Evolutionary conservation across 495 filamentous ascomycete genomes (phyloP).

Genomic region (Xylaria grammica): DNA sequence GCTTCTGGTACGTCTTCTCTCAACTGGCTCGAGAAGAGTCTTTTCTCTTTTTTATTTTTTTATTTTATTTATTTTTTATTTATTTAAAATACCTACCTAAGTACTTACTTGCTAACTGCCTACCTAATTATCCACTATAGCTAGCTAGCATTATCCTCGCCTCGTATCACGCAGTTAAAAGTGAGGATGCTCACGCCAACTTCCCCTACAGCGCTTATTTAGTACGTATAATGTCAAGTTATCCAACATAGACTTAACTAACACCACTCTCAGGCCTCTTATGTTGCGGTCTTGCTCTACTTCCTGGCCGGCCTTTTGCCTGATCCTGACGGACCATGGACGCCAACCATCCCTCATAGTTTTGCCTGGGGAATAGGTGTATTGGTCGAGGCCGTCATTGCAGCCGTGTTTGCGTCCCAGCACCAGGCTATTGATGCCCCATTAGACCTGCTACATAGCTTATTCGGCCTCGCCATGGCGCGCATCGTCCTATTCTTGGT

Average conservation of each 20-base stretch:
- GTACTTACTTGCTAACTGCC: no score
- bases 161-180: conserved; percentile 29
- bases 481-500: conserved; percentile 33
- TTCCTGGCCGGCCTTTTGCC: conserved; percentile 41
- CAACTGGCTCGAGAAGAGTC: neutral
- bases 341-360: conserved; percentile 33
- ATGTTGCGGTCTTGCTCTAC: conserved; percentile 35
- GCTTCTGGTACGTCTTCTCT: conserved; percentile 29
- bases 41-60: no score
- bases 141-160: conserved; percentile 34
- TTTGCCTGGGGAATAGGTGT: conserved; percentile 35
- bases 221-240: conserved; percentile 17
- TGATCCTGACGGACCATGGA: conserved; percentile 43
- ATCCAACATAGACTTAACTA: neutral
- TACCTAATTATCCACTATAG: conserved; percentile 19
- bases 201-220: conserved; percentile 42
- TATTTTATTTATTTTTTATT: no score
- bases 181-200: conserved; percentile 24
- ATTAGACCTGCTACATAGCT: conserved; percentile 22
- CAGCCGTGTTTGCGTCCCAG: conserved; percentile 31
- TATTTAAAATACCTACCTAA: no score
- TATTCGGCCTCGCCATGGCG: conserved; percentile 34
- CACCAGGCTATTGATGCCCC: conserved; percentile 31
- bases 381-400: conserved; percentile 35
- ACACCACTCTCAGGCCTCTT: conserved; percentile 25